phyloP scores from a whole-genome alignment of 2,329 filamentous ascomycete genomes.

The Cyphellophora europaea region DNA sequence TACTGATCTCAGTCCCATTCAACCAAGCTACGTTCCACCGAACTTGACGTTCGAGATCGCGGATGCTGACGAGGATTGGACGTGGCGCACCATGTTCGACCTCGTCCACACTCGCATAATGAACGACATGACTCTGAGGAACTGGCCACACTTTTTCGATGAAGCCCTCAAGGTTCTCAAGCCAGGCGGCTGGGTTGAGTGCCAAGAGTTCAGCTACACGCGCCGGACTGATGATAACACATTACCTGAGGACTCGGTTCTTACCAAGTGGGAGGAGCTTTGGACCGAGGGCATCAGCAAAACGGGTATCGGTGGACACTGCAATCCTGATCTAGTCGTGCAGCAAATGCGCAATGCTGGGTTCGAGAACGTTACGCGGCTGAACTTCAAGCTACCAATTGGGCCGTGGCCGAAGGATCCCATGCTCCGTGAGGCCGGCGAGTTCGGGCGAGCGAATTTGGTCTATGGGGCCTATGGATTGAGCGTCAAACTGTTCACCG shows the following conservation, averaged over 20 bases:
- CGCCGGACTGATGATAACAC: constrained; percentile 8
- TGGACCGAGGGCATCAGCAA: constrained; percentile 10
- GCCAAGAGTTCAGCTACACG: constrained; percentile 13
- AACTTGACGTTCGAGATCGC: constrained; percentile 50
- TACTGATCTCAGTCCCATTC: constrained; percentile 31
- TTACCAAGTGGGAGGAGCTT: constrained; percentile 9
- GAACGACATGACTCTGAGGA: constrained; percentile 7
- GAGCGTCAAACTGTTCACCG: constrained; percentile 19
- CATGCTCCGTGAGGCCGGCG: constrained; percentile 19
- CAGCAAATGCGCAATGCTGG: constrained; percentile 14
- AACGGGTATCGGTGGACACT: constrained; percentile 4
- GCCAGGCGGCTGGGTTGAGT: constrained; percentile 37
- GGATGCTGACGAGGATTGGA: constrained; percentile 48
- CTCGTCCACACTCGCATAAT: constrained; percentile 33
- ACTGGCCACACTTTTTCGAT: constrained; percentile 8
- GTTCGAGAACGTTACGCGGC: constrained; percentile 18
- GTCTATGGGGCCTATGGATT: constrained; percentile 19
- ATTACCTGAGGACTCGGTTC: constrained; percentile 7
- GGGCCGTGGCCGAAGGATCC: constrained; percentile 24
- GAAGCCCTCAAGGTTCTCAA: constrained; percentile 13
- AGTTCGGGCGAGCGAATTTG: constrained; percentile 18
- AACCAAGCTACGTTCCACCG: constrained; percentile 37
- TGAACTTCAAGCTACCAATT: constrained; percentile 19
- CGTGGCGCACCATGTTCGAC: constrained; percentile 50
- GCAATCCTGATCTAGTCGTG: constrained; percentile 7